Base-by-base conservation (phyloP, 1,284 basidiomycete genomes). In the Rhizoctonia solani region DNA sequence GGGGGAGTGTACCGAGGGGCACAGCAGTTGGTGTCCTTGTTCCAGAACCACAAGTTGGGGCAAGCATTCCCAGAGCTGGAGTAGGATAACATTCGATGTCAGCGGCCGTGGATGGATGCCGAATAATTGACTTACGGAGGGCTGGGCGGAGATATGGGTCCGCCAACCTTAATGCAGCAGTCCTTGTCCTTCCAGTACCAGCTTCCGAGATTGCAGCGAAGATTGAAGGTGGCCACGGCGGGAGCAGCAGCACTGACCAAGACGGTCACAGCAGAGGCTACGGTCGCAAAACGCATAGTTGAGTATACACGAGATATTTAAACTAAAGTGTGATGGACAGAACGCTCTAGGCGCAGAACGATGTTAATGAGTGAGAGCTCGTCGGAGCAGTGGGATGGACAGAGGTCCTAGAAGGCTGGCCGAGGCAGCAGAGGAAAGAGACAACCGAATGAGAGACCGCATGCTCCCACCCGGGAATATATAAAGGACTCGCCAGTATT, bases 11-110 rank as follows among this genome's bases (percentile, higher is more conserved):
- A 61, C 16, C 58, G 44, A 27, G 58, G 58, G 16, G 32, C 44
- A 32, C 58, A 61, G 54, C 14, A 41, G 34, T 34, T 34, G 3
- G 14, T 34, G 13, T 34, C 32, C 11, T 34, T 29, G 58, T 49
- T 44, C 58, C 58, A 61, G 46, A 49, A 61, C 58, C 58, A 61
- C 5, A 50, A 1, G 16, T 23, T 34, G 9, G 58, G 58, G 58
- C 58, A 61, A n/a, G 6, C 1, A 32, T 50, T 21, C 1, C 46
- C 46, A 27, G 58, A 23, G n/a, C 58, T 61, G 32, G 1, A 37
- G 21, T n/a, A 61, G 9, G 4, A 39, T 61, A n/a, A 56, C 21
- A 32, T 14, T 32, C 19, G 30, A 50, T 13, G 3, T 27, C 14
- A 47, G 29, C 47, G 30, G 6, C 55, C 5, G 41, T 25, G 32